Evolutionary conservation across 192 early-diverging fungal species (phyloP).

Genomic region (Mycoemilia scoparia): DNA sequence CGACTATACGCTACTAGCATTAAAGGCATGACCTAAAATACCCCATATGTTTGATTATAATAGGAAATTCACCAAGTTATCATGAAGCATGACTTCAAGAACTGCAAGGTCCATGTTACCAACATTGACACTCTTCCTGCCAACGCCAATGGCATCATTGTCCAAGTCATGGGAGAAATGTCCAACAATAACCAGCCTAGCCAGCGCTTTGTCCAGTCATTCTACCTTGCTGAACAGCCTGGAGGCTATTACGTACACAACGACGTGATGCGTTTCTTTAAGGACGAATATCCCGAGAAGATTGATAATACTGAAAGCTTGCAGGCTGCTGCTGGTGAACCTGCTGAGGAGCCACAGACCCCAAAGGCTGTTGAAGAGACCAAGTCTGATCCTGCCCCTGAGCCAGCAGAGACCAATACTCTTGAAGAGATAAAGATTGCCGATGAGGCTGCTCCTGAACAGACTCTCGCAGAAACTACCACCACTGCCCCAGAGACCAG

Average conservation of each 20-base stretch:
- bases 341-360: constrained; percentile 8
- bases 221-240: constrained; percentile 75
- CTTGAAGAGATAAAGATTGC: constrained; percentile 2
- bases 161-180: constrained; percentile 86
- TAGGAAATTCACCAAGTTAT: constrained; percentile 75
- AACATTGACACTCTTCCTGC: constrained; percentile 75
- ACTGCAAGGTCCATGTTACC: constrained; percentile 71
- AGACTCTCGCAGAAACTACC: constrained; percentile 7
- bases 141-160: constrained; percentile 54
- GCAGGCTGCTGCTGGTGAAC: constrained; percentile 1
- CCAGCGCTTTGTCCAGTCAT: constrained; percentile 83
- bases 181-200: constrained; percentile 60
- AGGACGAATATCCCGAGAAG: constrained; percentile 43
- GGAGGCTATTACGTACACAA: constrained; percentile 85
- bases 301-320: constrained; percentile 1
- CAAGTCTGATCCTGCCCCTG: constrained; percentile 7
- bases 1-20: not conserved
- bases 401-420: constrained; percentile 5
- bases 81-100: constrained; percentile 52
- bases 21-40: not conserved
- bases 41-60: not conserved
- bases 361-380: constrained; percentile 4
- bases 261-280: constrained; percentile 87
- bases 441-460: constrained; percentile 11
- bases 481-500: constrained; percentile 2